Evolutionary conservation across 306 rosid genomes (phyloP), one percentile per base, ranked within the genome.

Genomic region (Cicer yamashitae): DNA sequence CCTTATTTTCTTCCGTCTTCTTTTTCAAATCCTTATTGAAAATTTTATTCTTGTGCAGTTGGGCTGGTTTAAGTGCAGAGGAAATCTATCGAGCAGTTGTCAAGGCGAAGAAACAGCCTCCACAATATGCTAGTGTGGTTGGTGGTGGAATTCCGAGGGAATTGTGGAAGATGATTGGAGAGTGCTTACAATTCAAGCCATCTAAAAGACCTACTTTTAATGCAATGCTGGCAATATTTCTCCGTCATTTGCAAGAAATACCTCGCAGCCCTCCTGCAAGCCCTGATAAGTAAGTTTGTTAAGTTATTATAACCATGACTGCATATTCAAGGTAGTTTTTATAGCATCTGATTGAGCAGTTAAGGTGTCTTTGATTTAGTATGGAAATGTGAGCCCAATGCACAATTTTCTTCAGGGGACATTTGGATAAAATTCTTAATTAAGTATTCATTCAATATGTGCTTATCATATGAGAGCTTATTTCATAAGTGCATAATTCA

Each of bases 81-180:
- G 99, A 94, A 84, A 94, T 94, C 69, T 92, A 88, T 74, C 89
- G 93, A 82, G 84, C 96, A 18, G 97, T 85, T 62, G 89, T 94
- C 60, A 94, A 90, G 87, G 86, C 91, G 71, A 89, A 87, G 80
- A 94, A 87, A 77, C 82, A 84, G 75, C 99, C 99, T 82, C 97
- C 99, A 14, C 99, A 94, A 64, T 94, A 94, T 88, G 96, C 96
- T 76, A 92, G 96, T 75, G 96, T 94, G 52, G 97, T 94, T 76
- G 99, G 99, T 67, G 99, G 91, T 82, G 99, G 99, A 25, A 94
- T 94, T 67, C 99, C 99, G 0, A 87, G 99, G 74, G 99, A 92
- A 70, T 81, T 92, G 88, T 94, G 99, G 99, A 94, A 88, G 84
- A 94, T 91, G 99, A 92, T 94, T 73, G 99, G 99, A 44, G 99